These are phyloP conservation scores for Neohortaea acidophila DNA, from an alignment of 495 filamentous ascomycete genomes.

Conservation along the genomic window DNA sequence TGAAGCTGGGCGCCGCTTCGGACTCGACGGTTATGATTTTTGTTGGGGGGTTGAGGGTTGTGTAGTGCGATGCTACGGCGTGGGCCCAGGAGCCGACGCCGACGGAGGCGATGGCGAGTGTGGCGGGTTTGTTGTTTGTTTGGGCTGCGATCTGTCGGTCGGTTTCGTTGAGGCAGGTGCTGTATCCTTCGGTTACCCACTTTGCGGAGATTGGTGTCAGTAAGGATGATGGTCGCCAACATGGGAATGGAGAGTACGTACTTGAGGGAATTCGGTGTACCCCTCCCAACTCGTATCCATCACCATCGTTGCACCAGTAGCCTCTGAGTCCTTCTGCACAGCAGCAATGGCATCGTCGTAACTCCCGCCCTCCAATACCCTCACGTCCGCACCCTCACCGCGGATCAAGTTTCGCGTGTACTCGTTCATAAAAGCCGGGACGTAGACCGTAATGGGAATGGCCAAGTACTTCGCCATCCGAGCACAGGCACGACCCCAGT, in stretches of 20 bases:
- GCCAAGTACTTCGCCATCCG: conserved; percentile 44
- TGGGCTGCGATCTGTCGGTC: conserved; percentile 42
- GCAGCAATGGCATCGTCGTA: conserved; percentile 46
- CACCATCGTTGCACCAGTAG: conserved; percentile 36
- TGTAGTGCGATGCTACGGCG: conserved; percentile 43
- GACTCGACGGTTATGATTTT: conserved; percentile 45
- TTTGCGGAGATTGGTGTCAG: conserved; percentile 13
- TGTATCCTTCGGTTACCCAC: conserved; percentile 63
- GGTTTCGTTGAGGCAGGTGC: conserved; percentile 48
- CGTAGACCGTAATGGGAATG: conserved; percentile 38
- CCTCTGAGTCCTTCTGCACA: conserved; percentile 27
- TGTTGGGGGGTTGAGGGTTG: conserved; percentile 19
- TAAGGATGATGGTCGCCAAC: neutral
- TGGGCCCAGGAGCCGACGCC: conserved; percentile 54
- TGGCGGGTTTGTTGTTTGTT: conserved; percentile 18
- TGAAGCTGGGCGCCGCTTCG: conserved; percentile 45
- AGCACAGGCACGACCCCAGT: conserved; percentile 56
- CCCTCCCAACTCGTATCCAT: conserved; percentile 49
- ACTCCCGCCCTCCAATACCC: conserved; percentile 33
- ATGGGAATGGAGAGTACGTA: conserved; percentile 5
- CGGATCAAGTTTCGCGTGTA: conserved; percentile 38
- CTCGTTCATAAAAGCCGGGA: conserved; percentile 38
- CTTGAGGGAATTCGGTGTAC: conserved; percentile 44
- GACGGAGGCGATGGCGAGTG: conserved; percentile 39
- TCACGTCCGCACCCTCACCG: conserved; percentile 41